These are phyloP conservation scores for Lasiosphaeris hirsuta DNA, from an alignment of 495 filamentous ascomycete genomes.

Conservation along the genomic window DNA sequence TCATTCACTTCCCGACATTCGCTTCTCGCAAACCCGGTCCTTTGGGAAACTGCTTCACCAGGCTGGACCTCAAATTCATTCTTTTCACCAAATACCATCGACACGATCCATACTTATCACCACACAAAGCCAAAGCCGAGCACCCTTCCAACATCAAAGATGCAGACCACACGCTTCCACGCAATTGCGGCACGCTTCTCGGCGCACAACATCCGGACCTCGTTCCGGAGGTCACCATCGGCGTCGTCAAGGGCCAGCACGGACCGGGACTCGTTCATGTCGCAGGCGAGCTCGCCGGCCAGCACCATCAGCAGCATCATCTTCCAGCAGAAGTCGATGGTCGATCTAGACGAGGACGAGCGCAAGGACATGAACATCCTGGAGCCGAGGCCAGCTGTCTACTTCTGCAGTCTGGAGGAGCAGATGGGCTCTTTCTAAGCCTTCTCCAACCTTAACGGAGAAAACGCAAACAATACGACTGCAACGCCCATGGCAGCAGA, in stretches of 20 bases:
- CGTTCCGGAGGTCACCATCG: conserved; percentile 46
- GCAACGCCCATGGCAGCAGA: not conserved
- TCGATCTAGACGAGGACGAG: conserved; percentile 47
- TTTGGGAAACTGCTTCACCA: conserved; percentile 7
- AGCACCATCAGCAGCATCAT: conserved; percentile 52
- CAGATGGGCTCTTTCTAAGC: conserved; percentile 41
- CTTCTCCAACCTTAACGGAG: not conserved
- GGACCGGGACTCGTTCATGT: conserved; percentile 39
- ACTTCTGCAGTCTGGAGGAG: conserved; percentile 55
- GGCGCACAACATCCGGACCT: conserved; percentile 43
- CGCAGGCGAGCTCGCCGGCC: conserved; percentile 39
- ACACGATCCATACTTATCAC: not conserved
- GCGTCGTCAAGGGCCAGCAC: conserved; percentile 38
- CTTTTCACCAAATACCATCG: not conserved
- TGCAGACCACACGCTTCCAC: conserved; percentile 50
- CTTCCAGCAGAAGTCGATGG: conserved; percentile 43
- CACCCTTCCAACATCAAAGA: conserved; percentile 27
- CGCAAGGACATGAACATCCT: conserved; percentile 46
- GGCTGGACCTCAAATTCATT: conserved; percentile 39
- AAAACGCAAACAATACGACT: not conserved
- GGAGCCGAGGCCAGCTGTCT: conserved; percentile 52
- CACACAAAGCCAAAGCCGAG: not conserved
- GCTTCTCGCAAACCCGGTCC: conserved; percentile 18
- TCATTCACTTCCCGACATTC: conserved; percentile 21
- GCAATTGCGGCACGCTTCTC: conserved; percentile 48